Evolutionary conservation across 257 asterid genomes (phyloP), one percentile per base, ranked within the genome.

Genomic region (Ilex asprella): DNA sequence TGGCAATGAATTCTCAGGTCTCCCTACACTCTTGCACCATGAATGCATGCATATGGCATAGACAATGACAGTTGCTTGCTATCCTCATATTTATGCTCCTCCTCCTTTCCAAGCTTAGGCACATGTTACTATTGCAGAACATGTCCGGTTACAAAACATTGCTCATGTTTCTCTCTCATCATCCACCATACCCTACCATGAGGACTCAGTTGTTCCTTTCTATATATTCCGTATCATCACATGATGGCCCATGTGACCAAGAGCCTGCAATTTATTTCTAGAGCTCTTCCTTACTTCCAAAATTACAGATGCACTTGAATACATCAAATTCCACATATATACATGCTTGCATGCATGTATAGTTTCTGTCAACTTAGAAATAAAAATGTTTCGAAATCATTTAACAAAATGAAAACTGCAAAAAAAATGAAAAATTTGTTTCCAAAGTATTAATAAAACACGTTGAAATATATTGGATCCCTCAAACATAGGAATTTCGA

Each of bases 231-330:
- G 39, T 49, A 41, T 60, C 65, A 39, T 60, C 66, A 69, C 65
- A 58, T 62, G 65, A 65, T 62, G 73, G 63, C 66, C 75, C 75
- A 66, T 64, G 67, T 64, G 73, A 62, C 60, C 58, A 32, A 50
- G n/a, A 46, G 52, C n/a, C 52, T 46, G 14, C 11, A 11, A 10
- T 46, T 14, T 46, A 14, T 46, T 4, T 10, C n/a, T 10, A 5
- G 52, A 10, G 52, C 14, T 14, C 10, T 10, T 46, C 11, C 52
- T 14, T 11, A 46, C 52, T 46, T 12, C 6, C 52, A 46, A 10
- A 46, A 10, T 46, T 46, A 46, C 52, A 46, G 3, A 35, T 35
- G 14, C n/a, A 11, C 52, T 10, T 2, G n/a, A 46, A 46, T 6
- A 46, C 52, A 46, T 46, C 15, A 2, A 46, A 14, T 2, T 46